Evolutionary conservation across 2,329 filamentous ascomycete species (phyloP).

Genomic region (Chrysoporthe deuterocubensis): DNA sequence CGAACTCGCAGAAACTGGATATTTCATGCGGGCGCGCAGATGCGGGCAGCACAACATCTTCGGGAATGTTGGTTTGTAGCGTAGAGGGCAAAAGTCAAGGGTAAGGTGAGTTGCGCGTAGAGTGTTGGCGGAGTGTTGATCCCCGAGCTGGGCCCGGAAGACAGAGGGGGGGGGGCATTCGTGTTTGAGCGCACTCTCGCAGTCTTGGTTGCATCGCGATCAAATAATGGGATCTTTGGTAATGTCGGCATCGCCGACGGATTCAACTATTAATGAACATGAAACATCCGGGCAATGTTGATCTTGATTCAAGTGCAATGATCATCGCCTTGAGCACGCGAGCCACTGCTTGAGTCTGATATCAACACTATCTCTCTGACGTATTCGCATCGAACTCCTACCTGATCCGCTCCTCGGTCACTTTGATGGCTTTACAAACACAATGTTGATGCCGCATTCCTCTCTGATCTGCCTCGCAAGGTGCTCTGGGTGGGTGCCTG

Average conservation of each 20-base stretch:
- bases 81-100: neutral
- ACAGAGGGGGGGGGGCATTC: neutral
- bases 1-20: neutral
- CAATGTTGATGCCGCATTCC: neutral
- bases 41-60: slow-evolving; percentile 11
- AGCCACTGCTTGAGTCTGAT: neutral
- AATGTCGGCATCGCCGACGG: neutral
- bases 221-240: neutral
- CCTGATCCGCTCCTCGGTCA: neutral
- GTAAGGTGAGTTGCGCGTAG: slow-evolving; percentile 7
- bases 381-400: neutral
- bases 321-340: neutral
- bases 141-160: neutral
- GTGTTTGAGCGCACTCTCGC: neutral
- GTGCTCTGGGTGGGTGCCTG: neutral
- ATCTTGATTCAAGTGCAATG: neutral
- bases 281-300: neutral
- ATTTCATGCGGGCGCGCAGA: slow-evolving; percentile 15
- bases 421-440: neutral
- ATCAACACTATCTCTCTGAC: neutral
- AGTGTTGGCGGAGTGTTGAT: neutral
- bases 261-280: neutral
- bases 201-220: neutral
- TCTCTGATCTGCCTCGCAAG: no score
- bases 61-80: neutral